Conservation (phyloP, 2,329 filamentous ascomycete species). For the Aspergillus jensenii region DNA sequence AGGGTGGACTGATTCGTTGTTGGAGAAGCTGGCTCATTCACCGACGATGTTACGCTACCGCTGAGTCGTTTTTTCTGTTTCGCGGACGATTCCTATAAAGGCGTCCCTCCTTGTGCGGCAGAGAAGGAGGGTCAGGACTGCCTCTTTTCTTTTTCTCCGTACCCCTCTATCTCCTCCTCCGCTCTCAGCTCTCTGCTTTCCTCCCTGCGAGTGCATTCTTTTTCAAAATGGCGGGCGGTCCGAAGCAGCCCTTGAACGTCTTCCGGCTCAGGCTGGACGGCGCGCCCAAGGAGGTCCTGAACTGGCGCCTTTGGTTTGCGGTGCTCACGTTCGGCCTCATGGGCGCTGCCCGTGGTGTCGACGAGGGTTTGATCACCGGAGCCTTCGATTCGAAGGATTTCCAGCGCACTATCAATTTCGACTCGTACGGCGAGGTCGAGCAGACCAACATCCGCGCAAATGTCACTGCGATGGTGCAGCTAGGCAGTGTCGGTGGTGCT, state of each 20-base stretch:
- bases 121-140: not conserved
- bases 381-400: constrained; percentile 69
- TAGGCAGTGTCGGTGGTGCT: constrained; percentile 71
- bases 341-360: constrained; percentile 67
- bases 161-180: not conserved
- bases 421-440: constrained; percentile 52
- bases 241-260: constrained; percentile 12
- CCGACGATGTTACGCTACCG: not conserved
- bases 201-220: not conserved
- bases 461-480: constrained; percentile 78
- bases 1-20: not conserved
- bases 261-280: constrained; percentile 22
- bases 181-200: not conserved
- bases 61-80: no score
- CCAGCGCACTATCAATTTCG: constrained; percentile 58
- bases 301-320: constrained; percentile 77
- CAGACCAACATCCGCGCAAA: constrained; percentile 71
- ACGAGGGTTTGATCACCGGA: constrained; percentile 75
- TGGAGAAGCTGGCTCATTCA: not conserved
- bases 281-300: constrained; percentile 70
- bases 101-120: no score
- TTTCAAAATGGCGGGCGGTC: constrained; percentile 44
- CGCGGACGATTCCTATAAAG: no score
- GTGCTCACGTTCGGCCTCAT: constrained; percentile 73
- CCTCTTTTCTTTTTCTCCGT: not conserved